Evolutionary conservation across 495 filamentous ascomycete genomes (phyloP).

Genomic region (Aeminium ludgeri): DNA sequence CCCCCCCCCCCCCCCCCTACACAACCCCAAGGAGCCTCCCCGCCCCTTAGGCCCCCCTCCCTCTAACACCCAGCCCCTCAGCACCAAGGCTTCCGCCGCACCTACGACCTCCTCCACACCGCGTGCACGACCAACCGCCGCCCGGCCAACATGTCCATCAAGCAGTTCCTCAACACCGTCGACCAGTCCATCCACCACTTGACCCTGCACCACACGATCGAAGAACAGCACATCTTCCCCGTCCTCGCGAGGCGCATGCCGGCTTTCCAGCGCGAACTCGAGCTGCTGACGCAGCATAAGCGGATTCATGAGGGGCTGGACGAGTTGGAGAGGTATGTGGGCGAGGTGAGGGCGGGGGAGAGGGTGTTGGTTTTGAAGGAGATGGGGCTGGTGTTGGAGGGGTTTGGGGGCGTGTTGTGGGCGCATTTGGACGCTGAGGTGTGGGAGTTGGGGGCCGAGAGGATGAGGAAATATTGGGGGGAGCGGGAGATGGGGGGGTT

Average conservation of each 20-base stretch:
- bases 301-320: slow-evolving; percentile 72
- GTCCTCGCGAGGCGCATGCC: slow-evolving; percentile 65
- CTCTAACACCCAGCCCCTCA: slow-evolving; percentile 19
- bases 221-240: slow-evolving; percentile 73
- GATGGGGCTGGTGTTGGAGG: slow-evolving; percentile 53
- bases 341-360: slow-evolving; percentile 45
- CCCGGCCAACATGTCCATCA: slow-evolving; percentile 40
- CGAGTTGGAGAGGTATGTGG: slow-evolving; percentile 49
- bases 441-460: slow-evolving; percentile 39
- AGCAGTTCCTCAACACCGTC: slow-evolving; percentile 45
- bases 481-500: slow-evolving; percentile 56
- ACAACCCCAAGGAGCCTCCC: too few species aligned
- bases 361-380: slow-evolving; percentile 48
- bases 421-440: slow-evolving; percentile 29
- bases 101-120: slow-evolving; percentile 51
- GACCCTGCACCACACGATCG: slow-evolving; percentile 63
- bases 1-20: too few species aligned
- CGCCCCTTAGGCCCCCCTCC: neutral
- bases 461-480: slow-evolving; percentile 76
- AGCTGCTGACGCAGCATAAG: slow-evolving; percentile 62
- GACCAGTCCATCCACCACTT: slow-evolving; percentile 52
- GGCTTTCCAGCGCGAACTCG: slow-evolving; percentile 47
- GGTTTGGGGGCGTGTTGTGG: slow-evolving; percentile 32
- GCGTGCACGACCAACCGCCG: slow-evolving; percentile 38
- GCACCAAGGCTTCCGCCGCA: slow-evolving; percentile 62